Conservation (phyloP, 2,329 filamentous ascomycete genomes). For the Phaeomoniella chlamydospora region DNA sequence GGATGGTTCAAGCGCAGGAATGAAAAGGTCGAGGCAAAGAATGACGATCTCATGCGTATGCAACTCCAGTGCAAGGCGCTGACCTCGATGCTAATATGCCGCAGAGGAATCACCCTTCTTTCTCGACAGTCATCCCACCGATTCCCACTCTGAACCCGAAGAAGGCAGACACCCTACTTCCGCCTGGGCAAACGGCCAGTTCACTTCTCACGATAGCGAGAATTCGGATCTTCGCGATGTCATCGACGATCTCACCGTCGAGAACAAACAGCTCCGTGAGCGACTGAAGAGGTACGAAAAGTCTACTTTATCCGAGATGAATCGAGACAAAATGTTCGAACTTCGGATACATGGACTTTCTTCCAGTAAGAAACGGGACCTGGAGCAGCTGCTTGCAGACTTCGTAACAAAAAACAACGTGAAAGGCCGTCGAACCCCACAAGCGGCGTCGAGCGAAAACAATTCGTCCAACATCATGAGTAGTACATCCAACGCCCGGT, state of each 20-base stretch:
- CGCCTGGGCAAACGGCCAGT: slow-evolving; percentile 18
- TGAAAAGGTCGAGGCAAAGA: slow-evolving; percentile 26
- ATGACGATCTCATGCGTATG: slow-evolving; percentile 15
- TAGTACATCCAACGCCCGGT: neutral
- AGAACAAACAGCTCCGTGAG: slow-evolving; percentile 66
- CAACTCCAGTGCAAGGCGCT: too few relatives aligned
- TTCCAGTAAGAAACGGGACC: slow-evolving; percentile 56
- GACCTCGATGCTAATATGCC: slow-evolving; percentile 4
- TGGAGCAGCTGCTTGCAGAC: slow-evolving; percentile 56
- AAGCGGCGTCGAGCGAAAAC: neutral
- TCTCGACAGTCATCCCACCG: slow-evolving; percentile 10
- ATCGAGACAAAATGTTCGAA: slow-evolving; percentile 69
- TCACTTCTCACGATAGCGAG: slow-evolving; percentile 37
- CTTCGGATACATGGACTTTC: slow-evolving; percentile 64
- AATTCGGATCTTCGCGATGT: slow-evolving; percentile 67
- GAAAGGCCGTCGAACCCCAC: neutral
- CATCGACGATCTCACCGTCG: slow-evolving; percentile 74
- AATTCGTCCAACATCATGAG: neutral
- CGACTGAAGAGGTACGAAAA: slow-evolving; percentile 58
- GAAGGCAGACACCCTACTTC: slow-evolving; percentile 10
- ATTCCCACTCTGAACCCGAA: slow-evolving; percentile 7
- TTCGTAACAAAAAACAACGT: slow-evolving; percentile 32
- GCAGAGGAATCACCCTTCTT: slow-evolving; percentile 23
- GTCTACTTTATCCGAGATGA: slow-evolving; percentile 48
- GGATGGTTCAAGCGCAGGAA: slow-evolving; percentile 37